Percentiles rank a stretch among this genome's conserved stretches.
Conservation (phyloP, 495 filamentous ascomycete species). For the Lasiosphaeria miniovina region DNA sequence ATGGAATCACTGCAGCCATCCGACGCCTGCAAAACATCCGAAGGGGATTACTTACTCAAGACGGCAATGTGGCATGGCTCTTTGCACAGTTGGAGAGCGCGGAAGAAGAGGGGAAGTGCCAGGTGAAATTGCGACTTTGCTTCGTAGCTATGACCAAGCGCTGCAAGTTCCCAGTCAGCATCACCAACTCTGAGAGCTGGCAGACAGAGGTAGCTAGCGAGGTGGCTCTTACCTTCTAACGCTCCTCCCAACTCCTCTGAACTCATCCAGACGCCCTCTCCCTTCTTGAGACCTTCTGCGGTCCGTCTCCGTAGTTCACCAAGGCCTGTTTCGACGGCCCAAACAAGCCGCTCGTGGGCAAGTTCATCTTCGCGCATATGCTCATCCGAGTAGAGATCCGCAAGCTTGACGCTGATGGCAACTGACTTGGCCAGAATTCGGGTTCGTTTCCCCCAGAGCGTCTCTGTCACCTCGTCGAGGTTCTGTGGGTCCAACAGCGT, state of each 20-base stretch:
- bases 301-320: slow-evolving; percentile 68
- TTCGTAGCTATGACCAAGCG: slow-evolving; percentile 71
- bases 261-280: slow-evolving; percentile 72
- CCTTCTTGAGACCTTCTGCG: slow-evolving; percentile 57
- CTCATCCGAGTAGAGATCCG: slow-evolving; percentile 66
- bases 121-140: slow-evolving; percentile 67
- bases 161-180: slow-evolving; percentile 37
- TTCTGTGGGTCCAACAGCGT: slow-evolving; percentile 12
- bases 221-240: slow-evolving; percentile 55
- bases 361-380: slow-evolving; percentile 58
- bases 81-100: slow-evolving; percentile 72
- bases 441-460: slow-evolving; percentile 61
- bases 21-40: background rate
- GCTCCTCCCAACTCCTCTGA: slow-evolving; percentile 68
- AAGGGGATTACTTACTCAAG: slow-evolving; percentile 51
- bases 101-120: slow-evolving; percentile 83
- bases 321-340: slow-evolving; percentile 76
- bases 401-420: slow-evolving; percentile 74
- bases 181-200: slow-evolving; percentile 3
- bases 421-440: slow-evolving; percentile 70
- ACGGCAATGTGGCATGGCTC: slow-evolving; percentile 63
- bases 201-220: background rate
- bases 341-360: slow-evolving; percentile 71
- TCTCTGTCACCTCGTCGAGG: slow-evolving; percentile 28
- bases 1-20: slow-evolving; percentile 2